Percentiles rank a stretch among this genome's conserved stretches.
These are phyloP conservation scores for Euptelea pleiosperma DNA, from an alignment of 164 flowering plant genomes.

Conservation along the genomic window DNA sequence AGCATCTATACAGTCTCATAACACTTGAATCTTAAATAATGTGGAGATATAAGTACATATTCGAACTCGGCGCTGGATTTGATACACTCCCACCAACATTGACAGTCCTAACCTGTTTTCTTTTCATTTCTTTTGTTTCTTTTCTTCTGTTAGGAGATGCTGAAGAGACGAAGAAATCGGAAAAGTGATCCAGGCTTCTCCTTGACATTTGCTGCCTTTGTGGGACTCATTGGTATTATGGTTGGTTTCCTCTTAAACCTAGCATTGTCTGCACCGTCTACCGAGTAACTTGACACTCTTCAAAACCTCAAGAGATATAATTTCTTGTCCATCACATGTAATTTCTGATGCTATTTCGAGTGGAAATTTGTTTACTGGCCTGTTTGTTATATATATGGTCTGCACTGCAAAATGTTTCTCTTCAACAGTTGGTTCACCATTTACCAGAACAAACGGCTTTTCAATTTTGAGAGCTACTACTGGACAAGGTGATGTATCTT, in stretches of 20 bases:
- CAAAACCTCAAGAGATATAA: conserved; percentile 8
- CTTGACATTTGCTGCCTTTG: conserved; percentile 52
- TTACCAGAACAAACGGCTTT: too few species aligned
- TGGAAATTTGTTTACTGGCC: conserved; percentile 11
- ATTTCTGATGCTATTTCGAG: conserved; percentile 6
- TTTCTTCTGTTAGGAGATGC: conserved; percentile 42
- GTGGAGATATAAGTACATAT: too few species aligned
- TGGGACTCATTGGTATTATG: conserved; percentile 62
- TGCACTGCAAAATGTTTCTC: background rate
- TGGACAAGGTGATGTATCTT: too few species aligned
- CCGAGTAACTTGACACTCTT: conserved; percentile 21
- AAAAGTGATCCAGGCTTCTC: conserved; percentile 56
- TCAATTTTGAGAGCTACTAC: too few species aligned
- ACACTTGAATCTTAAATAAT: too few species aligned
- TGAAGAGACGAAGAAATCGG: conserved; percentile 47
- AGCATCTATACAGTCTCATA: too few species aligned
- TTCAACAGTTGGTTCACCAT: background rate
- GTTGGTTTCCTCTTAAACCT: conserved; percentile 64
- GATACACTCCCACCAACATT: background rate
- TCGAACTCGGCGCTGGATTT: background rate
- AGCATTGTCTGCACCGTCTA: conserved; percentile 43
- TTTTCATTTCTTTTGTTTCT: background rate
- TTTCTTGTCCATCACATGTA: conserved; percentile 16
- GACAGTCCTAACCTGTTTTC: background rate
- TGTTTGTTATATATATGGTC: background rate